phyloP scores from a whole-genome alignment of 805 yeast species.

The Scheffersomyces coipomensis region DNA sequence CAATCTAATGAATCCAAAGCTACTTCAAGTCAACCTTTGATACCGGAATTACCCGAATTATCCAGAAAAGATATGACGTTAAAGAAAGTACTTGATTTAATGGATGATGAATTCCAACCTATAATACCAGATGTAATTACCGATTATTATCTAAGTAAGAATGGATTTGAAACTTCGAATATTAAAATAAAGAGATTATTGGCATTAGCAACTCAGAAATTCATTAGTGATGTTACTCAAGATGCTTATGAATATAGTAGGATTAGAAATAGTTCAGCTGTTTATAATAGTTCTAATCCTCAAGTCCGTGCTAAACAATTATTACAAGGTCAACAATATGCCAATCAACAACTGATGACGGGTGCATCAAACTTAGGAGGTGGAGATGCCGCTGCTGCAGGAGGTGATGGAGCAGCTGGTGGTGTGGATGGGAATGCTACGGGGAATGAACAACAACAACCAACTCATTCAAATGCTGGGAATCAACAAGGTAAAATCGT shows the following conservation, averaged over 20 bases:
- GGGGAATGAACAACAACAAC: slow-evolving; percentile 33
- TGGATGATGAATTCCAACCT: slow-evolving; percentile 90
- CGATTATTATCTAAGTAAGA: slow-evolving; percentile 82
- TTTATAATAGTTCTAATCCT: slow-evolving; percentile 82
- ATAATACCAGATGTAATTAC: slow-evolving; percentile 96
- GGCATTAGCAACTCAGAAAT: slow-evolving; percentile 95
- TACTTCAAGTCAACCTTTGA: slow-evolving; percentile 5
- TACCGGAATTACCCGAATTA: slow-evolving; percentile 62
- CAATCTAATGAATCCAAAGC: too few species aligned
- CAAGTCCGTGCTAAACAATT: slow-evolving; percentile 81
- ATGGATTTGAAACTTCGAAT: slow-evolving; percentile 83
- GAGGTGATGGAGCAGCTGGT: slow-evolving; percentile 29
- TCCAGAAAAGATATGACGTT: slow-evolving; percentile 79
- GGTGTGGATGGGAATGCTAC: slow-evolving; percentile 38
- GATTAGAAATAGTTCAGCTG: slow-evolving; percentile 84
- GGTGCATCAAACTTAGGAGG: slow-evolving; percentile 25
- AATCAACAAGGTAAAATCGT: slow-evolving; percentile 74
- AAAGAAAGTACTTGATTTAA: slow-evolving; percentile 77
- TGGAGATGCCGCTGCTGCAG: slow-evolving; percentile 16
- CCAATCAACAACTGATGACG: slow-evolving; percentile 34
- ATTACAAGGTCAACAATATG: slow-evolving; percentile 60
- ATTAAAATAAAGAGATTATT: slow-evolving; percentile 70
- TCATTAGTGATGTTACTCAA: slow-evolving; percentile 88
- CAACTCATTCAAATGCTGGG: slow-evolving; percentile 41
- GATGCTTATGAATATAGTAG: slow-evolving; percentile 96